Base-by-base conservation (phyloP, 768 basidiomycete genomes). In the Amanita inopinata region DNA sequence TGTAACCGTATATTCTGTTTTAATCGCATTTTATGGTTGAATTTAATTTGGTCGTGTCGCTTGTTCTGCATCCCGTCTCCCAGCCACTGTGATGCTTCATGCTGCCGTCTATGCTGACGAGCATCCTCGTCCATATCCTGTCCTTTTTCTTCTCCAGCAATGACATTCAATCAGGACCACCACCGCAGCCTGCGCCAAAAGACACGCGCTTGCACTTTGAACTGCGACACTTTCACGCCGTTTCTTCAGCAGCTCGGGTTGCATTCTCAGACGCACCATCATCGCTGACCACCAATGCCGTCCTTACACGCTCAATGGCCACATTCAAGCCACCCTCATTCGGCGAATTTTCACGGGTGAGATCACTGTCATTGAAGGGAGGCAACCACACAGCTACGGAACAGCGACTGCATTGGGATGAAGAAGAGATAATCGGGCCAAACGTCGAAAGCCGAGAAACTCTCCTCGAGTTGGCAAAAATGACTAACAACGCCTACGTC, bases 401-500 rank as follows among this genome's bases (percentile, higher is more conserved):
- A 5, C 23, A 66, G 37, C 49, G 50, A 30, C 52, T 76, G 22
- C 59, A 61, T 5, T 97, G 93, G 92, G 74, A 82, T 6, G 82
- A 84, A 54, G 75, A 80, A 4, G 81, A 85, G 46, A 65, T 89
- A 1, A 41, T 65, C 2, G 84, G 67, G 0, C 94, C 94, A 2
- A 80, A 97, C 59, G 72, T 87, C 15, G 76, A 80, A 52, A 76
- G 74, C 38, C 69, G 88, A 32, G 76, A 81, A 48, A 84, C 87
- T 2, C 63, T 98, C 22, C 67, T 86, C 24, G 66, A 77, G 46
- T 71, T 99, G 35, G 94, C 92, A 7, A 96, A 90, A 75, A 97
- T 99, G 88, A 77, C 89, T 30, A 87, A 82, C 54, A 90, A 98
- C 56, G 90, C 94, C 36, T 97, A 97, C 64, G 61, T 83, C 11